Evolutionary conservation across 2,329 filamentous ascomycete genomes (phyloP).

Genomic region (Penicillium sp.): DNA sequence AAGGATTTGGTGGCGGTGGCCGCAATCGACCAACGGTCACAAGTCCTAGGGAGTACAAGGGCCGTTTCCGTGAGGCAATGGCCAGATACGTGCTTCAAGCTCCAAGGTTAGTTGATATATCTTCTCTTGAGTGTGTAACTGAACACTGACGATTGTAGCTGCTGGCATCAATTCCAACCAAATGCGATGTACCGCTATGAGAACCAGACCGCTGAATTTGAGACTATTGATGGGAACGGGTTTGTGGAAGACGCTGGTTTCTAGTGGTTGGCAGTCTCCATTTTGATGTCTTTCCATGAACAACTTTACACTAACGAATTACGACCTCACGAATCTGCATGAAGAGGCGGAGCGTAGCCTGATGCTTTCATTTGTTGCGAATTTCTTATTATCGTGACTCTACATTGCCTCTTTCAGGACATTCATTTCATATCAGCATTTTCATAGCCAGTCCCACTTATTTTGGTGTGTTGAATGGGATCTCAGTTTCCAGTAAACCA

Average conservation of each 20-base stretch:
- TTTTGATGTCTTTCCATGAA: not conserved
- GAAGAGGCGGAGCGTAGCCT: not conserved
- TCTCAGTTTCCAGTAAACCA: not conserved
- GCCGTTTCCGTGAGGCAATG: constrained; percentile 94
- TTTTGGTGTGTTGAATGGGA: not conserved
- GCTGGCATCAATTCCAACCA: constrained; percentile 47
- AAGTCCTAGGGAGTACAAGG: constrained; percentile 96
- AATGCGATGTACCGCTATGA: constrained; percentile 31
- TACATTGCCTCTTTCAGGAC: not conserved
- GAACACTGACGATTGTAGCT: constrained; percentile 27
- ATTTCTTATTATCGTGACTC: not conserved
- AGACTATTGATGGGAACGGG: constrained; percentile 18
- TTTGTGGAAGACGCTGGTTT: constrained; percentile 7
- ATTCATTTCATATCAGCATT: not conserved
- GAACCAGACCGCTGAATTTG: constrained; percentile 22
- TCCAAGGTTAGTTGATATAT: constrained; percentile 40
- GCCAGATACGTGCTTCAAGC: constrained; percentile 67
- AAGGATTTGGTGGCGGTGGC: constrained; percentile 77
- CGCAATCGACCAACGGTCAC: constrained; percentile 89
- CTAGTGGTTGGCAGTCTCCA: not conserved
- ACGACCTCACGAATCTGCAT: constrained; percentile 14
- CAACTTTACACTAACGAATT: constrained; percentile 10
- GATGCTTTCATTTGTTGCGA: not conserved
- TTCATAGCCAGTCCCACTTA: not conserved
- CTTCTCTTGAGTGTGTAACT: not conserved